A percentile compares a stretch with the other conserved stretches of the same genome.
These are phyloP conservation scores for Fusarium pseudograminearum DNA, from an alignment of 2,329 filamentous ascomycete genomes.

Conservation along the genomic window DNA sequence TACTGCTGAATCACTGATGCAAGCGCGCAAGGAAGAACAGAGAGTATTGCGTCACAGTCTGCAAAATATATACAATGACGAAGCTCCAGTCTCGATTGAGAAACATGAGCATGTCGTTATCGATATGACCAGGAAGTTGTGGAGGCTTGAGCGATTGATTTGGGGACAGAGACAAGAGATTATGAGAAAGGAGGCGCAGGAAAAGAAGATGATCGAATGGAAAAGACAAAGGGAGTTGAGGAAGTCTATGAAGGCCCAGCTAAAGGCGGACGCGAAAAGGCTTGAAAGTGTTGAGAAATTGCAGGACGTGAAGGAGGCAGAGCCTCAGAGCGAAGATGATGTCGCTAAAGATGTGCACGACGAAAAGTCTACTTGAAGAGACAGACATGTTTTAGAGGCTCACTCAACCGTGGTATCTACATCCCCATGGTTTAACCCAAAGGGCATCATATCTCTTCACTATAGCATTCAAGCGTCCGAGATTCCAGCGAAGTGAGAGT, in stretches of 20 bases:
- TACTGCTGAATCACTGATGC: neutral
- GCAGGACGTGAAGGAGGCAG: too few species aligned
- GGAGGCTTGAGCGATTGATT: conserved; percentile 74
- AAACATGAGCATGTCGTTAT: too few species aligned
- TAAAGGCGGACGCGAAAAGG: neutral
- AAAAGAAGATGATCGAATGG: neutral
- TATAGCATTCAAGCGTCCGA: neutral
- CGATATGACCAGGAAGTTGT: neutral
- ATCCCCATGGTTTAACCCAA: neutral
- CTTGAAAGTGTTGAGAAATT: too few species aligned
- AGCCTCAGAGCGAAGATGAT: neutral
- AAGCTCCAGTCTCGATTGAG: neutral
- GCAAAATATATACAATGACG: neutral
- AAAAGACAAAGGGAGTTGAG: neutral
- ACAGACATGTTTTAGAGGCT: neutral
- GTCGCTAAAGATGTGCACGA: neutral
- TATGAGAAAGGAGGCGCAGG: neutral
- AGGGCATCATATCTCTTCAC: neutral
- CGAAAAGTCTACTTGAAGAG: neutral
- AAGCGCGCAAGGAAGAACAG: neutral
- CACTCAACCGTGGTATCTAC: neutral
- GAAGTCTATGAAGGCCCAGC: neutral
- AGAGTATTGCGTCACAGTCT: neutral
- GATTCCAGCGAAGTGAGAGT: neutral
- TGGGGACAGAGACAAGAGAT: conserved; percentile 61